A percentile compares a stretch with the other conserved stretches of the same genome.
These are phyloP conservation scores for Ophiostoma perfectum DNA, from an alignment of 2,329 filamentous ascomycete genomes.

Conservation along the genomic window DNA sequence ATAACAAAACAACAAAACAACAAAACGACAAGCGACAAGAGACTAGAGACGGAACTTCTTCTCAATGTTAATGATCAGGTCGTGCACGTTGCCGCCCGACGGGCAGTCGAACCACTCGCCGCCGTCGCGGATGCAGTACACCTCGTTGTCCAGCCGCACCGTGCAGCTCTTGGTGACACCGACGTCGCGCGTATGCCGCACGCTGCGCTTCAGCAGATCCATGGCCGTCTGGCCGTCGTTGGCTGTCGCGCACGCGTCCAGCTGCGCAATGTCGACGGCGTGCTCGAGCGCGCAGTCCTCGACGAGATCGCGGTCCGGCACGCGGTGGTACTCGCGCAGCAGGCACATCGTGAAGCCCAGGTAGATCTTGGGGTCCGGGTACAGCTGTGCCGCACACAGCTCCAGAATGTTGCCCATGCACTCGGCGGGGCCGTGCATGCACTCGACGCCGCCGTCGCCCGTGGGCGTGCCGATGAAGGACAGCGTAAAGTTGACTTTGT, in stretches of 20 bases:
- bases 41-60: slow-evolving; percentile 45
- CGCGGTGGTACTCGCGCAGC: slow-evolving; percentile 65
- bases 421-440: slow-evolving; percentile 83
- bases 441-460: slow-evolving; percentile 73
- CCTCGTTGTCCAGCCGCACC: slow-evolving; percentile 68
- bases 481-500: slow-evolving; percentile 85
- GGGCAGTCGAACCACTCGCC: slow-evolving; percentile 77
- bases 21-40: background rate
- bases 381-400: slow-evolving; percentile 78
- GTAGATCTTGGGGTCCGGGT: slow-evolving; percentile 78
- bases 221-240: slow-evolving; percentile 70
- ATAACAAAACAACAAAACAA: background rate
- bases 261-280: slow-evolving; percentile 71
- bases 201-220: slow-evolving; percentile 61
- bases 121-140: slow-evolving; percentile 78
- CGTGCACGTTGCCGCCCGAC: slow-evolving; percentile 59
- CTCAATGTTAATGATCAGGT: slow-evolving; percentile 72
- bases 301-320: slow-evolving; percentile 72
- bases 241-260: slow-evolving; percentile 76
- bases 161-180: slow-evolving; percentile 71
- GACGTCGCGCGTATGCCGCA: slow-evolving; percentile 56
- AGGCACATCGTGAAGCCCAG: slow-evolving; percentile 94
- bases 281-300: slow-evolving; percentile 88
- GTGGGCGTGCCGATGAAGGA: slow-evolving; percentile 73
- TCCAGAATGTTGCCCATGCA: slow-evolving; percentile 92